These are phyloP conservation scores for Komagataella pseudopastoris DNA, from an alignment of 805 yeast species.

Conservation along the genomic window DNA sequence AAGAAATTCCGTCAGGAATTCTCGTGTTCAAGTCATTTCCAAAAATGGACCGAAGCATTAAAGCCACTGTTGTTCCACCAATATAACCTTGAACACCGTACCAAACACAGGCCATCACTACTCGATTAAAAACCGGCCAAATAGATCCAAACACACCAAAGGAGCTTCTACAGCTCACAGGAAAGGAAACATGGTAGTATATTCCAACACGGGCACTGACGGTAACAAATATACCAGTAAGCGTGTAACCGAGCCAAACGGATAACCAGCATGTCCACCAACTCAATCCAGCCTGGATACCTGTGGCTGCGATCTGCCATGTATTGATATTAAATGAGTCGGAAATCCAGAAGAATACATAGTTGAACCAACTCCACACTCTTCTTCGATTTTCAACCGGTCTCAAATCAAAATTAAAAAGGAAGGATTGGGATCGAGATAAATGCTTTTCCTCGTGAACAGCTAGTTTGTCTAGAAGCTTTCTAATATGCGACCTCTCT, in stretches of 20 bases:
- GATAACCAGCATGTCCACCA: slow-evolving; percentile 93
- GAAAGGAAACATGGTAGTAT: slow-evolving; percentile 72
- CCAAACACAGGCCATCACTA: slow-evolving; percentile 72
- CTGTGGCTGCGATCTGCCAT: slow-evolving; percentile 86
- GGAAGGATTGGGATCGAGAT: slow-evolving; percentile 46
- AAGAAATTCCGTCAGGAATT: slow-evolving; percentile 51
- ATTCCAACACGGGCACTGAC: slow-evolving; percentile 71
- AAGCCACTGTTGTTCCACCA: slow-evolving; percentile 70
- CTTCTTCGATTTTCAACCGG: slow-evolving; percentile 69
- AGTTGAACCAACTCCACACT: slow-evolving; percentile 80
- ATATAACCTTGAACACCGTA: slow-evolving; percentile 77
- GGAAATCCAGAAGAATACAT: slow-evolving; percentile 72
- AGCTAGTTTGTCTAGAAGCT: not conserved
- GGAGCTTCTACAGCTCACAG: slow-evolving; percentile 67
- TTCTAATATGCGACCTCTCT: not conserved
- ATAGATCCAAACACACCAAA: slow-evolving; percentile 80
- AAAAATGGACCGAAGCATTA: slow-evolving; percentile 69
- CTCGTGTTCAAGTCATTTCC: slow-evolving; percentile 48
- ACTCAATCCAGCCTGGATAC: slow-evolving; percentile 59
- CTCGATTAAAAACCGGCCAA: slow-evolving; percentile 85
- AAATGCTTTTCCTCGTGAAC: slow-evolving; percentile 13
- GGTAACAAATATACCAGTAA: slow-evolving; percentile 53
- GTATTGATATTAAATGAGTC: slow-evolving; percentile 85
- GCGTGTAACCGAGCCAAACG: slow-evolving; percentile 75
- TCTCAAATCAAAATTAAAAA: slow-evolving; percentile 61